Evolutionary conservation across 2,329 filamentous ascomycete genomes (phyloP).

Genomic region (Colletotrichum simmondsii): DNA sequence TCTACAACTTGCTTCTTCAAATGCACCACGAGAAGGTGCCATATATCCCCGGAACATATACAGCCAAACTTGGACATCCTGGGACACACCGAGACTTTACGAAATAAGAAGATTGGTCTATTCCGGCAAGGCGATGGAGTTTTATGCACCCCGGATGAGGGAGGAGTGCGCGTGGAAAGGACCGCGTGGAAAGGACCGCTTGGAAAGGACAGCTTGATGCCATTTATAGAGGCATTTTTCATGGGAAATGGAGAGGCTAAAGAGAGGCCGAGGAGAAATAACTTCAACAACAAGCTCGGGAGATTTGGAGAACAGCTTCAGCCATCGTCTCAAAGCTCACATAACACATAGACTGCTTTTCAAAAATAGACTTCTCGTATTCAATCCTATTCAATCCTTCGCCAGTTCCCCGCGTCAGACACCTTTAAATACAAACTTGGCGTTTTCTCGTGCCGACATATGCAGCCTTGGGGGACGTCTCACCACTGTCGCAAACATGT

Average conservation of each 20-base stretch:
- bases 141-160: neutral
- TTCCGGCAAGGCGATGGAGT: neutral
- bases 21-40: neutral
- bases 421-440: neutral
- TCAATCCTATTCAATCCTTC: neutral
- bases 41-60: accelerated
- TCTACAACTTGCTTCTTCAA: neutral
- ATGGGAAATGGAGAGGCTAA: neutral
- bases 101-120: neutral
- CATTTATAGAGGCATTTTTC: neutral
- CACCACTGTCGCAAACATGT: constrained; percentile 10
- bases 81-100: neutral
- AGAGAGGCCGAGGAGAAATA: no score
- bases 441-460: neutral
- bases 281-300: no score
- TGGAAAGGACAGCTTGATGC: neutral
- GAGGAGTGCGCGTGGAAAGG: neutral
- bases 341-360: neutral
- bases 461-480: neutral
- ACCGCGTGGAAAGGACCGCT: no score
- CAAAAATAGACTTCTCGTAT: neutral
- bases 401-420: neutral
- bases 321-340: neutral
- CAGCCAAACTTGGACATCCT: accelerated
- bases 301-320: neutral